Percentiles rank a stretch among this genome's conserved stretches.
phyloP scores from a whole-genome alignment of 495 filamentous ascomycete species.

The Penicillium flavigenum region DNA sequence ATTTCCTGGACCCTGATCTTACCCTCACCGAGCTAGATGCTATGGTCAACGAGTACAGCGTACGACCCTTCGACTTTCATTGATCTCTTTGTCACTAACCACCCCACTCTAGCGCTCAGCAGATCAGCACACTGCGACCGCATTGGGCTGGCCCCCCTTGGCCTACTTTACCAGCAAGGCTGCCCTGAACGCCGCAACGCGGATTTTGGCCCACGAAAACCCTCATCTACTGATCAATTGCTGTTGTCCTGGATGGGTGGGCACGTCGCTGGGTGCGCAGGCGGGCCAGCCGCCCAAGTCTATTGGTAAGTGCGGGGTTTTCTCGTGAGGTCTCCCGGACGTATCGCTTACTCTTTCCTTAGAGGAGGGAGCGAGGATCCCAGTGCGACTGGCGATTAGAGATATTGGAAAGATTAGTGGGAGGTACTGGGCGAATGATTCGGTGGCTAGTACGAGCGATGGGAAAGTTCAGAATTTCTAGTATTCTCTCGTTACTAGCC shows the following conservation, averaged over 20 bases:
- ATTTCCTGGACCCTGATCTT: constrained; percentile 5
- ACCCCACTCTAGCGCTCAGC: background rate
- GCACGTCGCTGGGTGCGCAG: constrained; percentile 11
- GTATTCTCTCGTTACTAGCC: background rate
- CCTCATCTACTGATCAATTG: constrained; percentile 25
- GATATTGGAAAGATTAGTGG: constrained; percentile 2
- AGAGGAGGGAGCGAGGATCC: constrained; percentile 7
- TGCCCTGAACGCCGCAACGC: constrained; percentile 29
- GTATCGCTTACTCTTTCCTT: background rate
- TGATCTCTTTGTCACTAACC: background rate
- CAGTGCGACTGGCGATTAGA: constrained; percentile 1
- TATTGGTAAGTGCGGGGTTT: background rate
- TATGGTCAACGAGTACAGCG: background rate
- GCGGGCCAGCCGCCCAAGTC: constrained; percentile 10
- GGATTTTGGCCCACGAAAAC: constrained; percentile 26
- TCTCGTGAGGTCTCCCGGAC: background rate
- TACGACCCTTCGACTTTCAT: background rate
- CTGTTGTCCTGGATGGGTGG: constrained; percentile 40
- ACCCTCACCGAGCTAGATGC: background rate
- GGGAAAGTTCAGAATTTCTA: constrained; percentile 3
- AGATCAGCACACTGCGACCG: constrained; percentile 5
- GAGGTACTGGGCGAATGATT: constrained; percentile 13
- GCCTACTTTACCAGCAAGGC: constrained; percentile 35
- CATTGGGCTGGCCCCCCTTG: constrained; percentile 18
- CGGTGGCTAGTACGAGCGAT: constrained; percentile 5